A percentile compares a stretch with the other conserved stretches of the same genome.
Conservation (phyloP, 169 alveolate genomes). For the Plasmodium sp. region DNA sequence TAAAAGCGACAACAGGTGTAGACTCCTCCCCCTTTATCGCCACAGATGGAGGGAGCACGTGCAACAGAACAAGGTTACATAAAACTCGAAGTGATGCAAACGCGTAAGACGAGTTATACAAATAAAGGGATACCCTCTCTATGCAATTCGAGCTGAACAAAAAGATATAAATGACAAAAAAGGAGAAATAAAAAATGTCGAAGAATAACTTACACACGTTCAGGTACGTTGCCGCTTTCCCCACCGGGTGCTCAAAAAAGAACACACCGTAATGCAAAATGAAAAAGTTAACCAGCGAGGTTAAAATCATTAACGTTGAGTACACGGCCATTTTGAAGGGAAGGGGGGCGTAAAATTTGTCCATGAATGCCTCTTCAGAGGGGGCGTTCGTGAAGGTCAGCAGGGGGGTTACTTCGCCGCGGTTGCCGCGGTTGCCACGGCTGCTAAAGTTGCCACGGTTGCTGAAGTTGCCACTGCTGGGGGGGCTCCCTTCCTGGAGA, state of each 20-base stretch:
- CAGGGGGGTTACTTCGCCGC: not conserved
- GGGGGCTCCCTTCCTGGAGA: not conserved
- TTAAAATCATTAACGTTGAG: slow-evolving; percentile 30
- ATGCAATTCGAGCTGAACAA: slow-evolving; percentile 32
- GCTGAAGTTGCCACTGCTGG: not conserved
- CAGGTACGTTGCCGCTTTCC: not conserved
- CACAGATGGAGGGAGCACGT: not conserved
- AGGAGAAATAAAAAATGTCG: slow-evolving; percentile 34
- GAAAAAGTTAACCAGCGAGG: slow-evolving; percentile 23
- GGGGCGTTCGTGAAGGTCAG: slow-evolving; percentile 9
- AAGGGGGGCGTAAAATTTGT: slow-evolving; percentile 58
- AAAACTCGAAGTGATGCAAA: slow-evolving; percentile 19
- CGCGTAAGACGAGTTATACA: slow-evolving; percentile 29
- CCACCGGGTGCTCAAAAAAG: not conserved
- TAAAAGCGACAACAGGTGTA: not conserved
- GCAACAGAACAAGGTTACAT: slow-evolving; percentile 12
- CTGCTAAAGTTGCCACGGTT: not conserved
- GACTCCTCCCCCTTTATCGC: not conserved
- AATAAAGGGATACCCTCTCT: slow-evolving; percentile 11
- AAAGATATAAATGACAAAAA: slow-evolving; percentile 28
- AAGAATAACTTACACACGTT: slow-evolving; percentile 16
- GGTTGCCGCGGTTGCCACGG: not conserved
- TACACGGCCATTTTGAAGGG: slow-evolving; percentile 44
- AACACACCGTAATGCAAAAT: slow-evolving; percentile 27
- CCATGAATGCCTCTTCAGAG: slow-evolving; percentile 37